Evolutionary conservation across 257 asterid species (phyloP), one percentile per base, ranked within the genome.

Genomic region (Solanum pinnatisectum): DNA sequence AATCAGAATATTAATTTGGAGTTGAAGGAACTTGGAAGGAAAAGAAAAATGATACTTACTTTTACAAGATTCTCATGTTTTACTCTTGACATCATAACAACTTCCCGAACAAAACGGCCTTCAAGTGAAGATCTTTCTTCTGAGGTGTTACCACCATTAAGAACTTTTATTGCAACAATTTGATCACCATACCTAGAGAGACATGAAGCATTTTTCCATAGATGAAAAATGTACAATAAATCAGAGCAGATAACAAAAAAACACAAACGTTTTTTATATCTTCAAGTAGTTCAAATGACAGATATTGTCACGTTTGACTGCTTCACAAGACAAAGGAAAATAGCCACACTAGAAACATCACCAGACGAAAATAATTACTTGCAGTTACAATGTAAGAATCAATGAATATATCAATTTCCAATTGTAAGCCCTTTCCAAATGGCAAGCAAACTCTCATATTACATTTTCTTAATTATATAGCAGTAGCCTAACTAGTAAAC

Each of bases 21-120:
- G 25, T 74, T 30, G 44, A 82, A 39, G 16, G 27, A 79, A 20
- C 33, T 40, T 32, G 83, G 52, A 16, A 20, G 40, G 32, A 16
- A 23, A 40, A 39, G 63, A 73, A 65, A 85, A 87, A 30, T 35
- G 11, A 63, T 25, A 71, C 88, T 84, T 92, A 96, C 99, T 98
- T 95, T 94, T 89, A 96, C 99, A 88, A 96, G 99, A 88, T 96
- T 96, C 59, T 95, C 96, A 87, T 96, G 99, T 92, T 95, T 93
- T 67, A 96, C 99, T 93, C 90, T 95, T 46, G 95, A 95, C 99
- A 96, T 95, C 99, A 96, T 96, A 44, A 93, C 76, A 79, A 96
- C 98, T 92, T 96, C 99, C 91, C 98, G 94, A 85, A 92, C 93
- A 92, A 96, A 96, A 36, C 98, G 98, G 86, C 94, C 90, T 92